Conservation (phyloP, 2,329 filamentous ascomycete species). For the Aspergillus sp. region DNA sequence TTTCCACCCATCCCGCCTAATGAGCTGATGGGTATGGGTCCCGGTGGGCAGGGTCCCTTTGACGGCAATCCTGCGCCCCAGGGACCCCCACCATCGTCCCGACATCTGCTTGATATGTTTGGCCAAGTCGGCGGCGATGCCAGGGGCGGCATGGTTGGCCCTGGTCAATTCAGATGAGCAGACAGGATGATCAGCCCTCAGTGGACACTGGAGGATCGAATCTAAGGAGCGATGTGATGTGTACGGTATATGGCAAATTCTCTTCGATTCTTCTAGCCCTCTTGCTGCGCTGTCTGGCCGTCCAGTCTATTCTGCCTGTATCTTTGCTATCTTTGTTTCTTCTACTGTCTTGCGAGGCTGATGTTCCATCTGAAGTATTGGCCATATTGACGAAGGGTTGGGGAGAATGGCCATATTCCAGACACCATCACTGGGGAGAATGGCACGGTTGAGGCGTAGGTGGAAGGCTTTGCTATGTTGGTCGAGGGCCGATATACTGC, state of each 20-base stretch:
- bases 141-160: conserved; percentile 36
- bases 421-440: background rate
- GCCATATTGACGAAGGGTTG: background rate
- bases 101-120: conserved; percentile 45
- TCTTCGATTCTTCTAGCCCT: background rate
- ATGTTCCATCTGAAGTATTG: background rate
- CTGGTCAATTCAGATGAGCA: conserved; percentile 34
- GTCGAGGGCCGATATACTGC: background rate
- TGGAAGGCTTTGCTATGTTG: background rate
- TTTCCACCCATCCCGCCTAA: conserved; percentile 41
- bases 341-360: background rate
- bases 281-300: background rate
- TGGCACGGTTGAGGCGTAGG: background rate
- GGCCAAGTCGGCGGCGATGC: conserved; percentile 34
- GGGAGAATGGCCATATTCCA: background rate
- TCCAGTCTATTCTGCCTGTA: background rate
- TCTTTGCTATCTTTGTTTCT: background rate
- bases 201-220: background rate
- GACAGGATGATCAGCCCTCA: background rate
- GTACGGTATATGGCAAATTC: background rate
- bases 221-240: background rate
- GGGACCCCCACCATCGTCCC: conserved; percentile 36
- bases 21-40: conserved; percentile 35
- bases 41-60: conserved; percentile 33
- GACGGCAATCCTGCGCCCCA: conserved; percentile 36